A percentile compares a stretch with the other conserved stretches of the same genome.
Evolutionary conservation across 495 filamentous ascomycete genomes (phyloP).

Genomic region (Lasiosphaeria miniovina): DNA sequence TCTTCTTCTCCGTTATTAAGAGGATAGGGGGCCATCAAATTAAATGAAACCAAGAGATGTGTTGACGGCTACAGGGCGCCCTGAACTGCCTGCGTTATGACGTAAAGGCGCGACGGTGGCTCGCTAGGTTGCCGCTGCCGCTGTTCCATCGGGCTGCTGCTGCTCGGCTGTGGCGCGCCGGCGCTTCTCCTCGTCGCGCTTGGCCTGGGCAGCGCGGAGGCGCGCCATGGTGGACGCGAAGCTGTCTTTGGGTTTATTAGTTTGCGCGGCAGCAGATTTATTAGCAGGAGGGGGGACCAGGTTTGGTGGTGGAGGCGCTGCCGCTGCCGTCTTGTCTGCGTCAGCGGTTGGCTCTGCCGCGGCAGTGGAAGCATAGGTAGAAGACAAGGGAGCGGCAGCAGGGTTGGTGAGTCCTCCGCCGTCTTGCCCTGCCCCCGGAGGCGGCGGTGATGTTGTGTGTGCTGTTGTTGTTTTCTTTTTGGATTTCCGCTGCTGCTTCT

Average conservation of each 20-base stretch:
- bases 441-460: conserved; percentile 1
- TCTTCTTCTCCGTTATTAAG: too few relatives aligned
- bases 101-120: too few relatives aligned
- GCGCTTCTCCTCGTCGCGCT: conserved; percentile 29
- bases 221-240: conserved; percentile 40
- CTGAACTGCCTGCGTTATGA: too few relatives aligned
- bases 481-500: conserved; percentile 34
- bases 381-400: background rate
- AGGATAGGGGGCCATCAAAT: too few relatives aligned
- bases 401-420: conserved; percentile 8
- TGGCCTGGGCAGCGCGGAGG: conserved; percentile 40
- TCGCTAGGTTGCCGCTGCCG: background rate
- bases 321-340: conserved; percentile 18
- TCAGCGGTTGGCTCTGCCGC: conserved; percentile 32
- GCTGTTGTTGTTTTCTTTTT: conserved; percentile 16
- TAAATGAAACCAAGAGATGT: too few relatives aligned
- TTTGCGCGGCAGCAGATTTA: background rate
- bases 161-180: background rate
- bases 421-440: background rate
- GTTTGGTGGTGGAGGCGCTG: background rate
- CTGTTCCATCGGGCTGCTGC: background rate
- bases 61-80: too few relatives aligned
- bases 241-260: conserved; percentile 17
- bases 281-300: background rate
- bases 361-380: conserved; percentile 2